Base-by-base conservation (phyloP, 805 yeast genomes). In the Isabelozyma pseudorhagii region DNA sequence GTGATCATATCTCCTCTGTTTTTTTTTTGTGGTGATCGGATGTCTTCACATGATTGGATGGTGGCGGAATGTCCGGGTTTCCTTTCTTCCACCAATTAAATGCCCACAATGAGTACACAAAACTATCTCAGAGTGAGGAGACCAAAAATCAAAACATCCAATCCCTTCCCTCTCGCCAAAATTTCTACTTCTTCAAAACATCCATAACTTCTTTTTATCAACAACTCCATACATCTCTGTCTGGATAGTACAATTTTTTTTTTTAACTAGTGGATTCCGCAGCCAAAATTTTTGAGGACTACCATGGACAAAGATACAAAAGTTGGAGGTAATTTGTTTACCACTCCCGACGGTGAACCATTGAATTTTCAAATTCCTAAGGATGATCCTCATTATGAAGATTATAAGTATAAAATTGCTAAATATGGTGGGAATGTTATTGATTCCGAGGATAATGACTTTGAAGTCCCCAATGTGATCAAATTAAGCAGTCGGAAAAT, bases 371-470 rank as follows among this genome's bases (percentile, higher is more conserved):
- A 47, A 29, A 54, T 61, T 9, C 55, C 55, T 10, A 13, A 14
- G 11, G 46, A 49, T 25, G 63, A 58, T 31, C 54, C 57, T 15
- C 44, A 55, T 9, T 43, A 57, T 18, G 45, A 52, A 7, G 49
- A 49, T 21, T 58, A 49, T 34, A 54, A 48, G 42, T 46, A 49
- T 7, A 50, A 56, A 40, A 57, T 61, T n/a, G 51, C 50, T 9
- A 54, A 46, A n/a, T 45, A 54, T 50, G 65, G 65, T 13, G 65
- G 65, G 11, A 47, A 52, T 9, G 53, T 60, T 9, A 47, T 54
- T 21, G 60, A 58, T 44, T 31, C 36, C 4, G 36, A 21, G 25
- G 6, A 4, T 21, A 21, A 13, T 31, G 36, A 31, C 36, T 31
- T 31, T 31, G 40, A 28, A 14, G 49, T 50, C 8, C 44, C 51